phyloP scores from a whole-genome alignment of 2,329 filamentous ascomycete genomes.

The Ilyonectria sp. region DNA sequence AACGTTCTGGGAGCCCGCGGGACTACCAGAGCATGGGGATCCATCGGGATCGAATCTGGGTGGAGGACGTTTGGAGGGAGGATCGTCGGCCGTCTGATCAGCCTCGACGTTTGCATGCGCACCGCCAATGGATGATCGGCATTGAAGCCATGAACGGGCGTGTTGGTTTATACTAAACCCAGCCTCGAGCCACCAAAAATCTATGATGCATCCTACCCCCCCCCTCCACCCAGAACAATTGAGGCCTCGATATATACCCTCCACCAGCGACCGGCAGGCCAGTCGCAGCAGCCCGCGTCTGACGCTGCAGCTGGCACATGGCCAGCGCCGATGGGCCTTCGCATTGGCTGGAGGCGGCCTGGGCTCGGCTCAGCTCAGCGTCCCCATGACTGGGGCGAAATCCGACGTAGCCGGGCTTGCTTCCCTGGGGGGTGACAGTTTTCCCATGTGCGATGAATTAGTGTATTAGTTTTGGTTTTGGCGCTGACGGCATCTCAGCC shows the following conservation, averaged over 20 bases:
- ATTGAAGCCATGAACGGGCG: no score
- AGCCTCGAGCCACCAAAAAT: no score
- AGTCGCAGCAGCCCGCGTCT: no score
- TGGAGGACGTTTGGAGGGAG: neutral
- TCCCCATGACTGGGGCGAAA: neutral
- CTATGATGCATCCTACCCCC: no score
- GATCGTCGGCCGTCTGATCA: neutral
- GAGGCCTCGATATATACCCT: no score
- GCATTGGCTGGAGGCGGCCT: neutral
- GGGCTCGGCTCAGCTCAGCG: neutral
- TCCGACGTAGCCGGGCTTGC: neutral
- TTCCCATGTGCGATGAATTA: no score
- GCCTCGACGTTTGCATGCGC: neutral
- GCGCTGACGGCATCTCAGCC: neutral
- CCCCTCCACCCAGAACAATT: no score
- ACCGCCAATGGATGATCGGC: neutral
- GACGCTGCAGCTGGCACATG: no score
- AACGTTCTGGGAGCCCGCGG: neutral
- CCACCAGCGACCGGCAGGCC: no score
- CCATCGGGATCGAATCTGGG: neutral
- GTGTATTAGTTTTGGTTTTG: neutral
- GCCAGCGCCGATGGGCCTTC: neutral
- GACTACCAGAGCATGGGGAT: no score
- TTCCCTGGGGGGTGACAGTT: neutral
- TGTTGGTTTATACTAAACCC: no score